Conservation (phyloP, 2,329 filamentous ascomycete species). For the Xylariaceae sp. region DNA sequence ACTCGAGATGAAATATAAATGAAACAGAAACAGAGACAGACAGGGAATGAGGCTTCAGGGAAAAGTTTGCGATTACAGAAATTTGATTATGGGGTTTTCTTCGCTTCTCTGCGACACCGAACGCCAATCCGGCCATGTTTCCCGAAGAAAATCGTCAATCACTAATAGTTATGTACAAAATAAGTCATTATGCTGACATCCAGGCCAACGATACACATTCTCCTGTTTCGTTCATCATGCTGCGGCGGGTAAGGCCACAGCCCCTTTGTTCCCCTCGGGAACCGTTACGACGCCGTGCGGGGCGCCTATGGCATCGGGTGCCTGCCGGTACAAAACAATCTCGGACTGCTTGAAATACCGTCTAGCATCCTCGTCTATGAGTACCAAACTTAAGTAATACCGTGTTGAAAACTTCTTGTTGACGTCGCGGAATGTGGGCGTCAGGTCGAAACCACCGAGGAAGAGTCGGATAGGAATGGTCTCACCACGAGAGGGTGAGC, state of each 20-base stretch:
- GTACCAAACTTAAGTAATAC: constrained; percentile 92
- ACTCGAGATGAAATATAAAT: background rate
- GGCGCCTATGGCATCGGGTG: constrained; percentile 49
- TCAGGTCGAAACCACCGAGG: constrained; percentile 94
- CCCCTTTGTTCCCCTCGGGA: constrained; percentile 29
- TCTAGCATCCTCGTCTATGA: constrained; percentile 95
- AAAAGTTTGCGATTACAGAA: constrained; percentile 12
- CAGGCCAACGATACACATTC: constrained; percentile 1
- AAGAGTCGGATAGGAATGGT: constrained; percentile 97
- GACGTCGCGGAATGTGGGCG: constrained; percentile 96
- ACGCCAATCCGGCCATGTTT: constrained; percentile 29
- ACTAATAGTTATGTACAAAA: constrained; percentile 27
- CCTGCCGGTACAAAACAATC: constrained; percentile 91
- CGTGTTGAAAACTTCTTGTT: constrained; percentile 99
- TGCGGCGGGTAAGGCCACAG: constrained; percentile 24
- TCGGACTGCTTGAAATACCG: constrained; percentile 99
- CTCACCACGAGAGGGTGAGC: constrained; percentile 88
- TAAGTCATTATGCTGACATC: constrained; percentile 6
- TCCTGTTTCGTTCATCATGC: constrained; percentile 15
- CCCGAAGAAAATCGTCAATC: constrained; percentile 17
- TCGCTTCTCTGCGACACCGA: constrained; percentile 22
- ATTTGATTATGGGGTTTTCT: constrained; percentile 13
- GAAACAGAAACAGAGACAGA: constrained; percentile 11
- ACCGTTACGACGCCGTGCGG: constrained; percentile 44
- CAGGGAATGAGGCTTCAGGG: constrained; percentile 11